phyloP scores from a whole-genome alignment of 805 yeast species.

The Metschnikowia bowlesiae region DNA sequence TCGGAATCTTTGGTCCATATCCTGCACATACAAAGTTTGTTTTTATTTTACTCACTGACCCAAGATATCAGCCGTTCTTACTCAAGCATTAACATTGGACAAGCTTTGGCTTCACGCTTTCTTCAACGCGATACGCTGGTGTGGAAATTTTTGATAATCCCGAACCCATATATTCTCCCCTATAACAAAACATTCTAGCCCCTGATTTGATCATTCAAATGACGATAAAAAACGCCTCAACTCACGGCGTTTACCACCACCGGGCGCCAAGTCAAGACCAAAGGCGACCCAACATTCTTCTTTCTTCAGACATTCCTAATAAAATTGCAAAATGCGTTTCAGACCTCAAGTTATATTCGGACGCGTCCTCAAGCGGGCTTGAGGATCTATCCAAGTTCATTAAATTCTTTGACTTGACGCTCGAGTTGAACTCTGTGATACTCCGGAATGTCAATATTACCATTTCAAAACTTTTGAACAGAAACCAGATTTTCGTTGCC shows the following conservation, averaged over 20 bases:
- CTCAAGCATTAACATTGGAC: not conserved
- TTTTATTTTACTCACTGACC: not conserved
- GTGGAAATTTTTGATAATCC: not conserved
- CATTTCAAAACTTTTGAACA: slow-evolving; percentile 32
- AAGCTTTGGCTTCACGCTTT: not conserved
- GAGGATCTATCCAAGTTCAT: slow-evolving; percentile 17
- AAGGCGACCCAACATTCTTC: slow-evolving; percentile 35
- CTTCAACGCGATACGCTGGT: not conserved
- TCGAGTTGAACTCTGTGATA: slow-evolving; percentile 34
- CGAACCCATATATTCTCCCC: not conserved
- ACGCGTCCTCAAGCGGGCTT: slow-evolving; percentile 11
- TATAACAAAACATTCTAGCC: not conserved
- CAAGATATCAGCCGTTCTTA: not conserved
- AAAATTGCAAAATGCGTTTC: slow-evolving; percentile 18
- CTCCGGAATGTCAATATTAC: slow-evolving; percentile 25
- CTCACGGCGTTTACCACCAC: slow-evolving; percentile 9
- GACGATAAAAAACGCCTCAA: not conserved
- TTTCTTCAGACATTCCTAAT: slow-evolving; percentile 32
- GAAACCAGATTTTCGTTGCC: slow-evolving; percentile 32
- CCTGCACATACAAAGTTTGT: not conserved
- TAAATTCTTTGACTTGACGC: slow-evolving; percentile 22
- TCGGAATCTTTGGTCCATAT: not conserved
- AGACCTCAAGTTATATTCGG: slow-evolving; percentile 11
- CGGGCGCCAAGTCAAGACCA: slow-evolving; percentile 21
- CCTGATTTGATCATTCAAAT: not conserved